Percentiles rank a stretch among this genome's conserved stretches.
Evolutionary conservation across 2,329 filamentous ascomycete species (phyloP).

Genomic region (Cryphonectria naterciae): DNA sequence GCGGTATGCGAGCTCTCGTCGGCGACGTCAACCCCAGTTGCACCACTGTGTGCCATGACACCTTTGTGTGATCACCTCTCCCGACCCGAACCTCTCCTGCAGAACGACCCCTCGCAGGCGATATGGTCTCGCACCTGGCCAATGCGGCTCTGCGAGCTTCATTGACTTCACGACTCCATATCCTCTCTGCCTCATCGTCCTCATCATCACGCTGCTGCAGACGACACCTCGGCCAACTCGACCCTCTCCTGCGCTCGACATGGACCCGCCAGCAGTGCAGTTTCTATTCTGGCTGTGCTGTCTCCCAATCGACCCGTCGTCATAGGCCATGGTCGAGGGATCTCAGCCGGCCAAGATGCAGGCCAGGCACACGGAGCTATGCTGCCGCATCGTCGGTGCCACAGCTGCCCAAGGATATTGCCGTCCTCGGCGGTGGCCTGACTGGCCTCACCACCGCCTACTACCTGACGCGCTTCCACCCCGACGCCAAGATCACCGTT

Average conservation of each 20-base stretch:
- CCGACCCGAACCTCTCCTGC: not conserved
- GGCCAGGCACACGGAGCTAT: slow-evolving; percentile 8
- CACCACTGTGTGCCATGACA: not conserved
- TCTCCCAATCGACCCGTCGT: not conserved
- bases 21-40: not conserved
- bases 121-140: slow-evolving; percentile 26
- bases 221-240: not conserved
- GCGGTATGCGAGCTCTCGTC: not conserved
- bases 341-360: not conserved
- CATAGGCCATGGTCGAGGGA: not conserved
- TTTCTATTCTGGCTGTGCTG: slow-evolving; percentile 13
- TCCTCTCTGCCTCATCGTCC: not conserved
- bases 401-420: slow-evolving; percentile 47
- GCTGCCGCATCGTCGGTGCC: slow-evolving; percentile 10
- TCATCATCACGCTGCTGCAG: not conserved
- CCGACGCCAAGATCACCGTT: slow-evolving; percentile 71
- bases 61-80: not conserved
- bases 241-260: not conserved
- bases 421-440: slow-evolving; percentile 79
- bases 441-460: slow-evolving; percentile 80
- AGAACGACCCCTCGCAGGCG: not conserved
- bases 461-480: slow-evolving; percentile 72
- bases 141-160: slow-evolving; percentile 22
- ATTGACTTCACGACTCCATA: slow-evolving; percentile 7
- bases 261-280: not conserved